phyloP scores from a whole-genome alignment of 768 basidiomycete species.

The Melanogaster broomeanus region DNA sequence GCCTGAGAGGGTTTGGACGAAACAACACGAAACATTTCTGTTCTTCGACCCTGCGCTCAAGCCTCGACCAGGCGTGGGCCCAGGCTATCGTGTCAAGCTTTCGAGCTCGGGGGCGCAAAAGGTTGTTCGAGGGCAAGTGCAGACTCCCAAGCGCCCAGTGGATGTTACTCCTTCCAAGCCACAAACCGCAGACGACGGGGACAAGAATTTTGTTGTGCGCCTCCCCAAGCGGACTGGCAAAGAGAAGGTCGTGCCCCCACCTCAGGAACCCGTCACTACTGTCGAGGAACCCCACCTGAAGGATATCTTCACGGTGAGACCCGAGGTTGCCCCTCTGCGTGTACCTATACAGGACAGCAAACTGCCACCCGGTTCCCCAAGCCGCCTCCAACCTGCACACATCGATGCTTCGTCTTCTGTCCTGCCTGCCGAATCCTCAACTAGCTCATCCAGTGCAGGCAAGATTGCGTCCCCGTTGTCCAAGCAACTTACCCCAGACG shows the following conservation, averaged over 20 bases:
- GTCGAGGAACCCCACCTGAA: constrained; percentile 45
- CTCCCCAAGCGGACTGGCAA: constrained; percentile 47
- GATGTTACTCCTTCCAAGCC: constrained; percentile 20
- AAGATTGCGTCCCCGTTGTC: constrained; percentile 9
- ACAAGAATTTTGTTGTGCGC: constrained; percentile 53
- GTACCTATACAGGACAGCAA: constrained; percentile 25
- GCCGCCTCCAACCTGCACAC: neutral
- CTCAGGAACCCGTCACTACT: constrained; percentile 20
- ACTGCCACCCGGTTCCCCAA: constrained; percentile 31
- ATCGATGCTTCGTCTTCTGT: neutral
- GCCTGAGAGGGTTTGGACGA: constrained; percentile 82
- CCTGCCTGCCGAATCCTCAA: constrained; percentile 9
- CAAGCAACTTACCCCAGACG: constrained; percentile 4
- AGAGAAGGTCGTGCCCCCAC: constrained; percentile 28
- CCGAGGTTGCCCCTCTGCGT: constrained; percentile 40
- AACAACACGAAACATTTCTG: constrained; percentile 76
- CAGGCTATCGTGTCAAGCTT: constrained; percentile 62
- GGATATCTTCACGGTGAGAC: constrained; percentile 60
- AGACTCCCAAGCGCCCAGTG: constrained; percentile 6
- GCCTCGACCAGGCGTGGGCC: constrained; percentile 56
- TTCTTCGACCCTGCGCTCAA: constrained; percentile 63
- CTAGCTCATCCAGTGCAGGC: constrained; percentile 7
- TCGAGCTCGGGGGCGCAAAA: constrained; percentile 46
- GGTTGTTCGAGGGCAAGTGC: constrained; percentile 45
- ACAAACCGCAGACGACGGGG: constrained; percentile 41